Evolutionary conservation across 2,329 filamentous ascomycete species (phyloP).

Genomic region (Colletotrichum sp.): DNA sequence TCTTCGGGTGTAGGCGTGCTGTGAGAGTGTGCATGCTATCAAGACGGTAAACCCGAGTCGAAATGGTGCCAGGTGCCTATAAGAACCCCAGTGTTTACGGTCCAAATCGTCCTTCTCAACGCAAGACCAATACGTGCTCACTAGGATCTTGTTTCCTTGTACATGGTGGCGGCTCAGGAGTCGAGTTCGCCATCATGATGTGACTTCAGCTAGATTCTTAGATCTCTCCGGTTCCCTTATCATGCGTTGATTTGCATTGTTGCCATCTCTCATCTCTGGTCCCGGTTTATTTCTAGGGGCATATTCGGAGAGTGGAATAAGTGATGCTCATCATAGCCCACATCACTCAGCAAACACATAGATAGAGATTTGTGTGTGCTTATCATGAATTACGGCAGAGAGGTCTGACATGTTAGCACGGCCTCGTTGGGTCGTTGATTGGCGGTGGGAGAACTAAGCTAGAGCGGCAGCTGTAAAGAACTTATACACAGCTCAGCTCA

Average conservation of each 20-base stretch:
- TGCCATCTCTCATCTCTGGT: not conserved
- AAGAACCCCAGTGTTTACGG: not conserved
- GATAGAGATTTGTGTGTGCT: accelerated
- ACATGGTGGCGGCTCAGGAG: not conserved
- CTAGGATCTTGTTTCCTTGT: not conserved
- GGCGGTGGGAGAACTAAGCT: not conserved
- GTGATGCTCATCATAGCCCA: not conserved
- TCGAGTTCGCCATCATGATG: too few species aligned
- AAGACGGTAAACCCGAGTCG: not conserved
- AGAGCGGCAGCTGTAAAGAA: not conserved
- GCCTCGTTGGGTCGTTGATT: accelerated
- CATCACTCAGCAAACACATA: not conserved
- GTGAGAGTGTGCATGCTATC: not conserved
- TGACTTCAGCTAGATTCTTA: not conserved
- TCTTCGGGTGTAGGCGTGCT: too few species aligned
- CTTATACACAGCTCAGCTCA: not conserved
- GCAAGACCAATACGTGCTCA: not conserved
- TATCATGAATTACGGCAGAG: not conserved
- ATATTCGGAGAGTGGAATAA: not conserved
- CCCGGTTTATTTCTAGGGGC: not conserved
- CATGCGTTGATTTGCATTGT: not conserved
- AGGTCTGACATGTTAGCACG: not conserved
- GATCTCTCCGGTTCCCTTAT: not conserved
- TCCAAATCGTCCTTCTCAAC: not conserved
- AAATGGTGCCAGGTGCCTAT: not conserved